Base-by-base conservation (phyloP, 2,329 filamentous ascomycete genomes). In the Claviceps pusilla region DNA sequence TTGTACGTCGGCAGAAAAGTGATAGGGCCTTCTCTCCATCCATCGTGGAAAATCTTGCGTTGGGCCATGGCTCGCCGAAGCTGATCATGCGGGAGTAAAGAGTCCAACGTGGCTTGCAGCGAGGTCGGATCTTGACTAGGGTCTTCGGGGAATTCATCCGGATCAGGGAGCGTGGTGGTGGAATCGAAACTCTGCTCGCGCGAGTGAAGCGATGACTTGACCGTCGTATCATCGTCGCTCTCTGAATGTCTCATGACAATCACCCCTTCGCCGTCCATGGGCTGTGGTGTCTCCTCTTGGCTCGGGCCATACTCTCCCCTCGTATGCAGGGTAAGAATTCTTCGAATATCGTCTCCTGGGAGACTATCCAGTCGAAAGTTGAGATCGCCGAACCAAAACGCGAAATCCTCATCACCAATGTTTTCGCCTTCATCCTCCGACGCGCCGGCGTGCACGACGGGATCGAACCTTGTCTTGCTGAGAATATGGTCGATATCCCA, bases 1-100 rank as follows among this genome's bases (percentile, higher is more conserved):
- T 98, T 98, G 69, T 98, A 98, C 0, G 93, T 94, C 1, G 93
- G 93, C 16, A 97, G 67, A 63, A 98, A 98, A 1, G 80, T 80
- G 54, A 98, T 90, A 0, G 82, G 76, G 0, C 90, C 93, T 73
- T 98, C 93, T 51, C 79, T 78, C 90, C 93, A 98, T 1, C 90
- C 91, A 57, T 95, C 87, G 56, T 95, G 81, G 58, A 98, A 95
- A 0, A 83, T 82, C 64, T 86, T 93, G n/a, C 81, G 78, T 43
- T 80, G 72, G 59, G 78, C 81, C 61, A 95, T 89, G 56, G 88
- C 79, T 55, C 82, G 78, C 4, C 75, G 77, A 4, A 98, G 76
- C 67, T 98, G 90, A 61, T 98, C 93, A 62, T 97, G 91, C 0
- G 89, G 85, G 1, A 98, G 70, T 2, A 98, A 73, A 1, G 89